Evolutionary conservation across 345 rosid species (phyloP).

Genomic region (Kernera saxatilis): DNA sequence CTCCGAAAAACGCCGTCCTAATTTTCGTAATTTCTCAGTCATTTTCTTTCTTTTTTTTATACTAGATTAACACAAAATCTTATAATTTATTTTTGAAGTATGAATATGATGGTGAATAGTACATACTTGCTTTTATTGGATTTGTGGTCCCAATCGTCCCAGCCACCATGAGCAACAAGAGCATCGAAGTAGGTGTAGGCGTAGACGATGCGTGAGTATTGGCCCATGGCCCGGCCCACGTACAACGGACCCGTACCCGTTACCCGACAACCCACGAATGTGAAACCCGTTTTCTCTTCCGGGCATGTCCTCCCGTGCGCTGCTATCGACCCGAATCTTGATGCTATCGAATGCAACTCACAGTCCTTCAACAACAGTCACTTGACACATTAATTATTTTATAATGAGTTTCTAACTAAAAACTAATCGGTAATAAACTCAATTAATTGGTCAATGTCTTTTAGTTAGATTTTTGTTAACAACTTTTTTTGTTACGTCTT

Average conservation of each 20-base stretch:
- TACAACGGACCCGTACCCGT: constrained; percentile 79
- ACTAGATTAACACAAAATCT: neutral
- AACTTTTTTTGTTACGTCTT: too few species aligned
- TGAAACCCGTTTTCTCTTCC: constrained; percentile 88
- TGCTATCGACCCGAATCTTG: constrained; percentile 84
- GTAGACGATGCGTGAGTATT: constrained; percentile 88
- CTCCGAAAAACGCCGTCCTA: constrained; percentile 92
- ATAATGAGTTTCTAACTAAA: neutral
- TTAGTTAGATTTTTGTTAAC: too few species aligned
- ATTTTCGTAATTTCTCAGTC: neutral
- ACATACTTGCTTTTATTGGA: constrained; percentile 87
- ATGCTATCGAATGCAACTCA: constrained; percentile 87
- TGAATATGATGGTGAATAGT: neutral
- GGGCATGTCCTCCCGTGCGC: constrained; percentile 78
- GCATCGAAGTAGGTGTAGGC: constrained; percentile 80
- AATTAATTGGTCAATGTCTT: neutral
- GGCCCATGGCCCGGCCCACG: constrained; percentile 97
- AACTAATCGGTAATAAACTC: neutral
- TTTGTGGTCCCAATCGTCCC: constrained; percentile 97
- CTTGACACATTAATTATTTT: neutral
- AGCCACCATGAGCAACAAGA: constrained; percentile 89
- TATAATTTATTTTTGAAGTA: neutral
- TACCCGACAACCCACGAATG: constrained; percentile 68
- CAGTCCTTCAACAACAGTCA: constrained; percentile 60
- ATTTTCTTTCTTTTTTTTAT: neutral